These are phyloP conservation scores for Rhizoctonia solani DNA, from an alignment of 1,284 basidiomycete genomes.

Conservation along the genomic window DNA sequence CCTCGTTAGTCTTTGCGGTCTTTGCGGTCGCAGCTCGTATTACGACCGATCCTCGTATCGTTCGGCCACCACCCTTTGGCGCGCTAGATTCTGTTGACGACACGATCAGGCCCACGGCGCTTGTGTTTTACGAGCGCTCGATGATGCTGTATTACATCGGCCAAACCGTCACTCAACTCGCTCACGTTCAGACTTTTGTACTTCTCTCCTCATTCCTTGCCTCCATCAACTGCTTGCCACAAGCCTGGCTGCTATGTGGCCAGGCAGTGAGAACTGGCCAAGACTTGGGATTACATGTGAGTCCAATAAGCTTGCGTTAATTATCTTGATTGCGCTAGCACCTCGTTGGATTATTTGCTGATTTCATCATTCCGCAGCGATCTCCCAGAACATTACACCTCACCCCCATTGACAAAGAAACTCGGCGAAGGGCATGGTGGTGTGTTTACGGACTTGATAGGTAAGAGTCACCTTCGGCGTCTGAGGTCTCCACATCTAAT, in stretches of 20 bases:
- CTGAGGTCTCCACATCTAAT: neutral
- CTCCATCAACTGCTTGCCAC: slow-evolving; percentile 86
- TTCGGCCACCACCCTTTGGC: slow-evolving; percentile 28
- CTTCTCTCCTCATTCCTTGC: slow-evolving; percentile 87
- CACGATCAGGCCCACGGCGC: slow-evolving; percentile 63
- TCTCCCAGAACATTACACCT: slow-evolving; percentile 72
- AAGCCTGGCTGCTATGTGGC: slow-evolving; percentile 86
- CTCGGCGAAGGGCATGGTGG: slow-evolving; percentile 88
- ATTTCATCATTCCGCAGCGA: slow-evolving; percentile 55
- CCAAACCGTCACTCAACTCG: slow-evolving; percentile 71
- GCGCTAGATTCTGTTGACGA: slow-evolving; percentile 15
- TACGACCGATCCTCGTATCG: slow-evolving; percentile 66
- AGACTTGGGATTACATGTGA: slow-evolving; percentile 85
- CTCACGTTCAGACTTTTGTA: slow-evolving; percentile 86
- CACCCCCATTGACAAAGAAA: slow-evolving; percentile 79
- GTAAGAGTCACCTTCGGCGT: slow-evolving; percentile 32
- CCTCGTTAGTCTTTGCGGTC: slow-evolving; percentile 76
- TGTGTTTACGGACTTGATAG: slow-evolving; percentile 80
- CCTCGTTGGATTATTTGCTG: slow-evolving; percentile 17
- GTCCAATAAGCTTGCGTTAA: slow-evolving; percentile 44
- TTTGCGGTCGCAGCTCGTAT: slow-evolving; percentile 81
- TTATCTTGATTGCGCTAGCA: slow-evolving; percentile 33
- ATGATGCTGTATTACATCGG: slow-evolving; percentile 88
- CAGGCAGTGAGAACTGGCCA: slow-evolving; percentile 85
- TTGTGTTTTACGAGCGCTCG: slow-evolving; percentile 86